These are phyloP conservation scores for Crepidotus variabilis DNA, from an alignment of 768 basidiomycete genomes.

Conservation along the genomic window DNA sequence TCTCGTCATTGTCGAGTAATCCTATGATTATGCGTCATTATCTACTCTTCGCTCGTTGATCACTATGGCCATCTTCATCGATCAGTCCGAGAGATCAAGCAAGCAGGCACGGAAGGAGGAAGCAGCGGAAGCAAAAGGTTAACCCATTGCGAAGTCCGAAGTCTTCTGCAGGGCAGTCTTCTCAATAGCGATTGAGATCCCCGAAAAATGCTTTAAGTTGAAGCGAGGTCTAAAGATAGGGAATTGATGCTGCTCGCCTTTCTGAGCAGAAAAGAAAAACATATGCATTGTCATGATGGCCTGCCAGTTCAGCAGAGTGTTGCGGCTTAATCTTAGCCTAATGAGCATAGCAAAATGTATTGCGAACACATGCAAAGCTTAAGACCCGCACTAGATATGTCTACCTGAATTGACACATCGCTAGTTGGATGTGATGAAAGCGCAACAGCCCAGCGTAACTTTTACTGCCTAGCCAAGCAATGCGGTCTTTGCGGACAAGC, in stretches of 20 bases:
- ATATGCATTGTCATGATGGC: background rate
- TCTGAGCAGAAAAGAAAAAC: background rate
- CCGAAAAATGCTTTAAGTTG: background rate
- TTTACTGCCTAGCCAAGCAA: background rate
- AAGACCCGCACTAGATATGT: background rate
- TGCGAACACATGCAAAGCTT: too few relatives aligned
- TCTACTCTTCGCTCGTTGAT: background rate
- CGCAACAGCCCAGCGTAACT: background rate
- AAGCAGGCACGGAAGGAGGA: background rate
- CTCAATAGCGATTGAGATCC: background rate
- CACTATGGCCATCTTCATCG: background rate
- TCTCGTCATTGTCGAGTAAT: too few relatives aligned
- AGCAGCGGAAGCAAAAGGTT: background rate
- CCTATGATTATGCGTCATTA: too few relatives aligned
- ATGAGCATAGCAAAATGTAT: too few relatives aligned
- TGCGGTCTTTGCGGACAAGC: background rate
- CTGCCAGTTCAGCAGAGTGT: background rate
- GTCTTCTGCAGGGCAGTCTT: background rate
- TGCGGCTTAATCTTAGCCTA: too few relatives aligned
- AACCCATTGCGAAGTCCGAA: background rate
- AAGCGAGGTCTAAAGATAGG: background rate
- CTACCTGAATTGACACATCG: background rate
- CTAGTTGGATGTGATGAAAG: background rate
- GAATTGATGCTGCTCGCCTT: background rate
- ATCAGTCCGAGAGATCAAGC: background rate